Base-by-base conservation (phyloP, 2,329 filamentous ascomycete species). In the Fusarium stilboides region DNA sequence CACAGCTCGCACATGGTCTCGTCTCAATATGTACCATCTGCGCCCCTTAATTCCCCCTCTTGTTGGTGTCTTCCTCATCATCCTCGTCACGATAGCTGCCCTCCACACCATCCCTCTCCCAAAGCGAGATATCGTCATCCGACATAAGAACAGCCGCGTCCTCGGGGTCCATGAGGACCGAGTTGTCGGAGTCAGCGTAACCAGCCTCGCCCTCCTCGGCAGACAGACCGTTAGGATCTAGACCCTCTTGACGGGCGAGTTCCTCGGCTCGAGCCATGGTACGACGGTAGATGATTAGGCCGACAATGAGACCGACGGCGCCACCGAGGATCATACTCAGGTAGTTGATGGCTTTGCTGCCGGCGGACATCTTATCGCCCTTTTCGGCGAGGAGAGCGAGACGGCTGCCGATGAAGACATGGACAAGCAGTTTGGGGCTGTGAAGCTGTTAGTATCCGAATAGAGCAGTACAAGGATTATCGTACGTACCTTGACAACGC, bases 351-450 rank as follows among this genome's bases (percentile, higher is more conserved):
- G 89, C 86, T 78, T 94, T 96, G 68, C 93, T 92, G 67, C 86
- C 86, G 5, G 87, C 80, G 63, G 92, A 90, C 95, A 98, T 98
- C 71, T 91, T 88, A 76, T 93, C 93, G 67, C 91, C 92, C 58
- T 89, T 87, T 74, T 97, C 92, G n/a, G 92, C 93, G 34, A 99
- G 88, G 53, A 91, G 85, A 44, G 93, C 94, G 17, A 99, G 84
- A 57, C 94, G 88, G 75, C 88, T 91, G 65, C 96, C 96, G 74
- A 99, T 94, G 81, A 98, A 99, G 73, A 97, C 89, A 77, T 97
- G 93, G 51, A 99, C 90, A 62, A 98, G 85, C 19, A 99, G 85
- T 76, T 98, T 99, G 8, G 96, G 96, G 15, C 86, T 88, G 52
- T 53, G 26, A n/a, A 20, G 6, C 43, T 13, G 53, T 75, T 33